Percentiles rank a stretch among this genome's conserved stretches.
Evolutionary conservation across 768 basidiomycete species (phyloP).

Genomic region (Trametes cubensis): DNA sequence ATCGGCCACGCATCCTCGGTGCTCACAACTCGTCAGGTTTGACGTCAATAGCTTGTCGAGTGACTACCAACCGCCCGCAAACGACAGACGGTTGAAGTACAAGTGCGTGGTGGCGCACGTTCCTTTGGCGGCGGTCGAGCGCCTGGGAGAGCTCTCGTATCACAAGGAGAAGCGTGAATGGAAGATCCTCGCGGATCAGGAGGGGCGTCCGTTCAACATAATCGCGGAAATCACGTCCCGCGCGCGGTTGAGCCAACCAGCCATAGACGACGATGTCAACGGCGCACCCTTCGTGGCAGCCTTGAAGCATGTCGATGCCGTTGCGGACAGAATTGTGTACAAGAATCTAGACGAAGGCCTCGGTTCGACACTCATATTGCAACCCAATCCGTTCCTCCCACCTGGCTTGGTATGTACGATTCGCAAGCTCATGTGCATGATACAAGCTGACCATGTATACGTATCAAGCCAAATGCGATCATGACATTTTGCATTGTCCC

Average conservation of each 20-base stretch:
- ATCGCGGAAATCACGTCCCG: conserved; percentile 36
- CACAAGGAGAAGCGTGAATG: conserved; percentile 43
- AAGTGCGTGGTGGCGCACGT: conserved; percentile 47
- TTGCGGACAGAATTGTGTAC: conserved; percentile 41
- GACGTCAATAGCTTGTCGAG: conserved; percentile 42
- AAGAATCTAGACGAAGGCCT: conserved; percentile 43
- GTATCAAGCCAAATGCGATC: conserved; percentile 11
- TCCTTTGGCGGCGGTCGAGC: conserved; percentile 47
- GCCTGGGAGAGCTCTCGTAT: conserved; percentile 45
- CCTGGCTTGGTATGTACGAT: neutral
- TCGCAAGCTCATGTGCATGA: neutral
- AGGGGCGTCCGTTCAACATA: conserved; percentile 45
- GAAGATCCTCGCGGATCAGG: conserved; percentile 37
- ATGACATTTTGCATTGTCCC: conserved; percentile 27
- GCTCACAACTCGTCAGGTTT: neutral
- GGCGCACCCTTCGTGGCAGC: conserved; percentile 46
- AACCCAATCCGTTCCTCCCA: conserved; percentile 3
- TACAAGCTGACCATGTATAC: neutral
- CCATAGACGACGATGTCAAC: conserved; percentile 43
- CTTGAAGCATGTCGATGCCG: conserved; percentile 39
- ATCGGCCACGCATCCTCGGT: neutral
- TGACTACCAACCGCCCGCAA: conserved; percentile 43
- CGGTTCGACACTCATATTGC: conserved; percentile 43
- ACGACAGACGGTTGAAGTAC: conserved; percentile 44
- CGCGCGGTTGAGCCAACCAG: conserved; percentile 37